phyloP scores from a whole-genome alignment of 352 stramenopile species.

The Phytophthora pistaciae region DNA sequence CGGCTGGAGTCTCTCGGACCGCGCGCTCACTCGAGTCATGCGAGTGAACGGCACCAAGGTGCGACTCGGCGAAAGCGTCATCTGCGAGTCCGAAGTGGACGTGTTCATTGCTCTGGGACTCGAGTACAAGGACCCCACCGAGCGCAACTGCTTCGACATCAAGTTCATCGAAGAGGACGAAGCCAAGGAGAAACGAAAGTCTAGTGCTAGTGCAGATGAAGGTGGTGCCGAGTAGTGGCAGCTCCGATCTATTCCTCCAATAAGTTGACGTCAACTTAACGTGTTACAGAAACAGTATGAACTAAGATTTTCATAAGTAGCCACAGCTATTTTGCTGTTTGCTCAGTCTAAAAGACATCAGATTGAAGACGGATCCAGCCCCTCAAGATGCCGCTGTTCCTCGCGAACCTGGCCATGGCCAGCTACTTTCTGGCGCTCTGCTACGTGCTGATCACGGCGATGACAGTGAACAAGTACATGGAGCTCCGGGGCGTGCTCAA shows the following conservation, averaged over 20 bases:
- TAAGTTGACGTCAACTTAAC: conserved; percentile 11
- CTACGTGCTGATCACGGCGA: conserved; percentile 85
- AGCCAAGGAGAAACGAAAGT: conserved; percentile 52
- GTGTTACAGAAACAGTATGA: conserved; percentile 3
- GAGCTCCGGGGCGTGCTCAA: conserved; percentile 77
- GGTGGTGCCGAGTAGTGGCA: conserved; percentile 13
- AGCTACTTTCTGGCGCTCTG: conserved; percentile 91
- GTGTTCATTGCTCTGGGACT: conserved; percentile 88
- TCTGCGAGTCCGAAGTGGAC: conserved; percentile 84
- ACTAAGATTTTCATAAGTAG: conserved; percentile 21
- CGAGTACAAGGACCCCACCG: conserved; percentile 83
- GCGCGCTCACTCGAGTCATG: conserved; percentile 67
- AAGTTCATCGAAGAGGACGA: conserved; percentile 84
- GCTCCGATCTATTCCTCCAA: neutral
- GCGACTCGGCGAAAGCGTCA: conserved; percentile 69
- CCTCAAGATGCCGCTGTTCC: conserved; percentile 82
- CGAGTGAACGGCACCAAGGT: conserved; percentile 68
- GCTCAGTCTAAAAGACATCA: neutral
- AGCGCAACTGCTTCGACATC: conserved; percentile 88
- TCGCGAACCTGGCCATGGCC: conserved; percentile 89
- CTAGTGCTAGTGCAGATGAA: conserved; percentile 8
- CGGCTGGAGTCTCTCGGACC: conserved; percentile 80
- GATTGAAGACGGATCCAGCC: conserved; percentile 3
- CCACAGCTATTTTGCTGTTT: neutral
- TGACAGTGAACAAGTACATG: conserved; percentile 82